Base-by-base conservation (phyloP, 2,329 filamentous ascomycete genomes). In the Hypoxylon sp. region DNA sequence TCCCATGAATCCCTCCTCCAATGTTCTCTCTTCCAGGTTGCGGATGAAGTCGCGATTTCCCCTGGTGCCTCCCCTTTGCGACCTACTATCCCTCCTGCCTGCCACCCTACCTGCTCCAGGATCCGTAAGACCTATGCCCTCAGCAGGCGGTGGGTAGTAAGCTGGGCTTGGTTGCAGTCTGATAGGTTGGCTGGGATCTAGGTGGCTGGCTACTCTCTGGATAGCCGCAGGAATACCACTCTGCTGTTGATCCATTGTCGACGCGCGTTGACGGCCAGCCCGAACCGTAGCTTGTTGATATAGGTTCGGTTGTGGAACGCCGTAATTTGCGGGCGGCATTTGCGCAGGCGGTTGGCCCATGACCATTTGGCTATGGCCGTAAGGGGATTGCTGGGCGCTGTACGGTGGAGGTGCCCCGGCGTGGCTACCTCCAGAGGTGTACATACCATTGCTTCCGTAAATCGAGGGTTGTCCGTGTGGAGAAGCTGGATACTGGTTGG, bases 181-280 rank as follows among this genome's bases (percentile, higher is more conserved):
- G 75, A 99, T 98, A 0, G 96, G 96, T 66, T 94, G 93, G 74
- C 90, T 98, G 1, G 96, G 96, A 76, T 99, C 96, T 48, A 99
- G 87, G 80, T 98, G 95, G 78, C 94, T 97, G 45, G 96, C 96
- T 21, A 99, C 96, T 73, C 96, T 88, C 80, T 99, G 96, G 64
- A 99, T 93, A 2, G 94, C 91, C 13, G 93, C 91, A 4, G 96
- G 96, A 65, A 99, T 97, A 1, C 95, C 95, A 69, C 92, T 94
- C 76, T 94, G 92, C 75, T 97, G 93, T 77, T 96, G 93, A 76
- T 98, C 96, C 91, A 98, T 97, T 2, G 96, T 99, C 48, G 94
- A 96, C 43, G 96, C 94, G 67, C 96, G 90, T 80, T 97, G 95
- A 59, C 96, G 89, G 48, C 91, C 91, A 49, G 90, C 90, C 71